Percentiles rank a stretch among this genome's conserved stretches.
Conservation (phyloP, 2,329 filamentous ascomycete species). For the Camillea tinctor region DNA sequence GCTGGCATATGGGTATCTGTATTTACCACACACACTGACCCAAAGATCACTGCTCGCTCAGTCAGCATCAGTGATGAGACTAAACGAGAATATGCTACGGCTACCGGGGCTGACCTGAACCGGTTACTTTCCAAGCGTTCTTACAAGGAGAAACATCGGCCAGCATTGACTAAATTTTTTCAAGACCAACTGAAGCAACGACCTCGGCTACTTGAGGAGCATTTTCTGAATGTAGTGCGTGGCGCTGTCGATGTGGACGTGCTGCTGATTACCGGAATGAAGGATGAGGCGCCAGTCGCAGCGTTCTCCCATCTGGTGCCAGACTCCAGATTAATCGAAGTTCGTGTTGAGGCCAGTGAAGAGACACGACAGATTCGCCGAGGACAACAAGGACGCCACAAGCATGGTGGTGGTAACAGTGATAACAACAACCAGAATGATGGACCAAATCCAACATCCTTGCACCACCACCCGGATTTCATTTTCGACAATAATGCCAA, state of each 20-base stretch:
- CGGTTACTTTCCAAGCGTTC: constrained; percentile 51
- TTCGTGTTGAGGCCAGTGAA: constrained; percentile 44
- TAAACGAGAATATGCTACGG: constrained; percentile 56
- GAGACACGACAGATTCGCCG: constrained; percentile 38
- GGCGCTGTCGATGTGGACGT: constrained; percentile 46
- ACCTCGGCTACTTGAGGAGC: constrained; percentile 48
- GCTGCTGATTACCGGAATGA: constrained; percentile 61
- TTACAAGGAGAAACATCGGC: constrained; percentile 62
- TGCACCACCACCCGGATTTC: constrained; percentile 41
- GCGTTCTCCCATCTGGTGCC: constrained; percentile 54
- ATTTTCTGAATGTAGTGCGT: constrained; percentile 49
- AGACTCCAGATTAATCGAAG: constrained; percentile 51
- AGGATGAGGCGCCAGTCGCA: constrained; percentile 58
- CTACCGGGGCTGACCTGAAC: constrained; percentile 45
- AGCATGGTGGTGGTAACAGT: constrained; percentile 9
- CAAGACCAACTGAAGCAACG: constrained; percentile 40
- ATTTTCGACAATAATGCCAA: constrained; percentile 50
- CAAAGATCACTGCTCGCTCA: constrained; percentile 36
- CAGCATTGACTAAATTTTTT: constrained; percentile 52
- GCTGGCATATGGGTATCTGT: constrained; percentile 50
- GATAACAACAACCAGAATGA: constrained; percentile 18
- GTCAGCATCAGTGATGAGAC: constrained; percentile 57
- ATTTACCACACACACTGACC: constrained; percentile 30
- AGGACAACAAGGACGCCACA: constrained; percentile 26
- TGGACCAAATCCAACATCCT: constrained; percentile 19